Evolutionary conservation across 2,329 filamentous ascomycete species (phyloP).

Genomic region (Epicoccum nigrum): DNA sequence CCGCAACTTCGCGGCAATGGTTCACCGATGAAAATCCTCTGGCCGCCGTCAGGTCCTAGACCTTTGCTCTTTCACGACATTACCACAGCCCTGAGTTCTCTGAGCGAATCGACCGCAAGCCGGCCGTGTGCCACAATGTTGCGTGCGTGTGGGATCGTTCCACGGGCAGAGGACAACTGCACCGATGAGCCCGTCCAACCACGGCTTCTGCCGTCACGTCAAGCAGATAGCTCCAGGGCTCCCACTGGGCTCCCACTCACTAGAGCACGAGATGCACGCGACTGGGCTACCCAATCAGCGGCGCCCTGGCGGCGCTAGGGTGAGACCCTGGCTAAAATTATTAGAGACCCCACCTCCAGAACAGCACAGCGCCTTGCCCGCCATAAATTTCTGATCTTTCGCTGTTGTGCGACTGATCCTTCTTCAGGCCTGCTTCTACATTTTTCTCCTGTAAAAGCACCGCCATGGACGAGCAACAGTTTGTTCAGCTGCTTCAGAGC

Average conservation of each 20-base stretch:
- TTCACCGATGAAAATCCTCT: no score
- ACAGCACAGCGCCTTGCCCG: constrained; percentile 23
- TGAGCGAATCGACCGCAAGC: no score
- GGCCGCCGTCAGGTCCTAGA: no score
- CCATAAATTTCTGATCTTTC: constrained; percentile 29
- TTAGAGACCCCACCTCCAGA: constrained; percentile 29
- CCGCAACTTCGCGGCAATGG: no score
- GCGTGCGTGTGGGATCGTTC: no score
- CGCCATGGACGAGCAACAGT: constrained; percentile 79
- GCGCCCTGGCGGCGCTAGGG: not conserved
- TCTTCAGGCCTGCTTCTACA: constrained; percentile 30
- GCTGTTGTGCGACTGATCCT: constrained; percentile 29
- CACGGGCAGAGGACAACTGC: no score
- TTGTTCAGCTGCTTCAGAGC: constrained; percentile 85
- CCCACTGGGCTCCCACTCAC: no score
- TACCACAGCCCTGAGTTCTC: no score
- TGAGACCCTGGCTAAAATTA: constrained; percentile 9
- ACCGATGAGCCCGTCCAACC: no score
- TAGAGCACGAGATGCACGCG: not conserved
- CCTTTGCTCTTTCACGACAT: no score
- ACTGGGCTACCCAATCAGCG: constrained; percentile 9
- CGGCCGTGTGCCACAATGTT: no score
- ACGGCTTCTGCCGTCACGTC: not conserved
- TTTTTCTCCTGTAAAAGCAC: constrained; percentile 28
- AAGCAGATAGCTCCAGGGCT: no score